Evolutionary conservation across 345 rosid genomes (phyloP).

Genomic region (Rhodamnia argentea): DNA sequence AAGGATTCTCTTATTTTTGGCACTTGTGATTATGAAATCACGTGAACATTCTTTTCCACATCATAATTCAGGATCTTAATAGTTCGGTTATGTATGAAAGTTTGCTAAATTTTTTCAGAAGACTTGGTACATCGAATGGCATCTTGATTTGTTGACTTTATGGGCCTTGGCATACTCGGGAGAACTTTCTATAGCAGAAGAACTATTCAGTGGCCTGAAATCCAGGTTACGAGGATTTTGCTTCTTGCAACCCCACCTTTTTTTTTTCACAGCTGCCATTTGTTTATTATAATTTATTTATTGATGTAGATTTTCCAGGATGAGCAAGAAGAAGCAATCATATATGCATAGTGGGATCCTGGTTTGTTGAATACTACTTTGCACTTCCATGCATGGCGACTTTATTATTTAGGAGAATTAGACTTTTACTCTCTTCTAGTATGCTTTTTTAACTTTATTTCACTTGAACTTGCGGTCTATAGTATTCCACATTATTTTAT

Average conservation of each 20-base stretch:
- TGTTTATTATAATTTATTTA: constrained; percentile 2
- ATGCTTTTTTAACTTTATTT: not conserved
- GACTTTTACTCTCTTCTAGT: not conserved
- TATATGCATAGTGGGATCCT: constrained; percentile 54
- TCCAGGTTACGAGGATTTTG: constrained; percentile 37
- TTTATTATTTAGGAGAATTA: not conserved
- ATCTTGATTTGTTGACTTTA: constrained; percentile 62
- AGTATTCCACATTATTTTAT: not conserved
- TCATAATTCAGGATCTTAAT: not conserved
- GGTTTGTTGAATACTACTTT: constrained; percentile 32
- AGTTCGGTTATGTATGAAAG: not conserved
- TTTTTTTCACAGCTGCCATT: not conserved
- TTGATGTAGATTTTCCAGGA: constrained; percentile 39
- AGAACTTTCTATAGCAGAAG: constrained; percentile 59
- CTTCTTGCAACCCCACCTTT: not conserved
- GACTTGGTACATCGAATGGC: constrained; percentile 74
- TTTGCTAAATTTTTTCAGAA: constrained; percentile 24
- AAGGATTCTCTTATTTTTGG: not conserved
- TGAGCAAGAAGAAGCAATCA: constrained; percentile 70
- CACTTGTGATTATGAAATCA: not conserved
- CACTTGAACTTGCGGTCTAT: not conserved
- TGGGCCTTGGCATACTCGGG: constrained; percentile 73
- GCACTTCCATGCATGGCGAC: not conserved
- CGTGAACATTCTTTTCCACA: not conserved
- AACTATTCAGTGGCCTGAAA: constrained; percentile 52